Evolutionary conservation across 2,329 filamentous ascomycete species (phyloP).

Genomic region (Trichoderma sp.): DNA sequence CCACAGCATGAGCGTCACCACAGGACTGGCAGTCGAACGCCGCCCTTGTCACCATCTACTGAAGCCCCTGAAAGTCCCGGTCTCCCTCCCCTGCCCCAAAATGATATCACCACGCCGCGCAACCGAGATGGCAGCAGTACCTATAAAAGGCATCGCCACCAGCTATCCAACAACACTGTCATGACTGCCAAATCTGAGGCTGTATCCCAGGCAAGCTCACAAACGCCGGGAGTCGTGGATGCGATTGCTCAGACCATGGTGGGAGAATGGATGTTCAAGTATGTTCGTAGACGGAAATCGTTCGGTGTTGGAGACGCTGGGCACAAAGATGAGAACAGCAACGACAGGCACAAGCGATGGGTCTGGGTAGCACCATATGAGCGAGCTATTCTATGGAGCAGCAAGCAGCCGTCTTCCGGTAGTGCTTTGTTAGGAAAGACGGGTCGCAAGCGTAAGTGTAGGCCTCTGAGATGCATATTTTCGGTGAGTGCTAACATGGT

Average conservation of each 20-base stretch:
- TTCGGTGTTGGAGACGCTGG: conserved; percentile 74
- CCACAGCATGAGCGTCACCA: conserved; percentile 51
- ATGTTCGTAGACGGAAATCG: conserved; percentile 81
- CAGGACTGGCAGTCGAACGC: conserved; percentile 56
- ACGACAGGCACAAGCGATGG: conserved; percentile 90
- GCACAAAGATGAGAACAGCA: conserved; percentile 66
- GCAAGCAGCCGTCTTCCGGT: conserved; percentile 88
- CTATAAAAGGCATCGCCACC: conserved; percentile 50
- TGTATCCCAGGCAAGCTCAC: conserved; percentile 54
- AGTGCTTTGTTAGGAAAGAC: conserved; percentile 89
- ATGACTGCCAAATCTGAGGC: conserved; percentile 44
- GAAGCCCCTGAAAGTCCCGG: conserved; percentile 66
- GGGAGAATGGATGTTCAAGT: conserved; percentile 95
- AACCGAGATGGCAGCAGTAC: conserved; percentile 41
- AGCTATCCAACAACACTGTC: conserved; percentile 59
- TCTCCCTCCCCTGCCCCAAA: conserved; percentile 69
- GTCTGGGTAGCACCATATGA: conserved; percentile 98
- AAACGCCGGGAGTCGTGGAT: conserved; percentile 81
- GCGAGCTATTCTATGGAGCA: conserved; percentile 94
- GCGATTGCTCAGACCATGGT: conserved; percentile 98
- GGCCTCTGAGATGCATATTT: not conserved
- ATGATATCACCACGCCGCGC: conserved; percentile 64
- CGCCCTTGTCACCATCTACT: conserved; percentile 64
- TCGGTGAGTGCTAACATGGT: conserved; percentile 10
- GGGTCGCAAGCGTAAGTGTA: conserved; percentile 81